Evolutionary conservation across 2,329 filamentous ascomycete genomes (phyloP).

Genomic region (Pseudocercospora musae): DNA sequence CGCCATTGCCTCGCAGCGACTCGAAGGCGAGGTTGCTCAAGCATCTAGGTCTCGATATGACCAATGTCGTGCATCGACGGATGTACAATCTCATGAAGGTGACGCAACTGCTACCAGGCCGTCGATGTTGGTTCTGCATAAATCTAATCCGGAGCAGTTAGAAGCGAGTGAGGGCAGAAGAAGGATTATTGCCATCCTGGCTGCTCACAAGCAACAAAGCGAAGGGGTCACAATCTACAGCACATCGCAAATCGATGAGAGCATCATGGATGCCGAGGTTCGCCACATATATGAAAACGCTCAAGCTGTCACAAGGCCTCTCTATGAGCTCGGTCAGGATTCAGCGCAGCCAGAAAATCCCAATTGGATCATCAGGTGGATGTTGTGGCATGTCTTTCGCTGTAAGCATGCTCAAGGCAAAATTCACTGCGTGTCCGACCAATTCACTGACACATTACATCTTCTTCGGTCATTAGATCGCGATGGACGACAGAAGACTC

Average conservation of each 20-base stretch:
- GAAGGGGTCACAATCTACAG: conserved; percentile 3
- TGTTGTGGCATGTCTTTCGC: conserved; percentile 49
- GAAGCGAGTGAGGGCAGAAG: conserved; percentile 42
- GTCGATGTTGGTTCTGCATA: not conserved
- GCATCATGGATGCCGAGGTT: conserved; percentile 25
- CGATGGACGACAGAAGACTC: conserved; percentile 34
- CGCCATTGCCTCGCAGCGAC: conserved; percentile 39
- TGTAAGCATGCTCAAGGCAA: conserved; percentile 14
- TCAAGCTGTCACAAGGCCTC: conserved; percentile 34
- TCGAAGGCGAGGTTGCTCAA: conserved; percentile 41
- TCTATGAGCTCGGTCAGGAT: conserved; percentile 41
- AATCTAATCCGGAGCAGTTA: conserved; percentile 28
- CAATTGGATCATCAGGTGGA: conserved; percentile 47
- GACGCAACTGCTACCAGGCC: not conserved
- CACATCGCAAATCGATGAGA: conserved; percentile 18
- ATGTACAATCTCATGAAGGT: conserved; percentile 44
- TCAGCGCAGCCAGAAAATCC: conserved; percentile 42
- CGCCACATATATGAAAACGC: conserved; percentile 24
- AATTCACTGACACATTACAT: not conserved
- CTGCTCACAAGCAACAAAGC: not conserved
- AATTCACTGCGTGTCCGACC: not conserved
- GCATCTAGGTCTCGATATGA: conserved; percentile 39
- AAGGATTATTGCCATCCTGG: conserved; percentile 36
- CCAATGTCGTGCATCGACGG: conserved; percentile 29
- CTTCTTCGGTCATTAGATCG: conserved; percentile 22